phyloP scores from a whole-genome alignment of 2,329 filamentous ascomycete species.

The Ustilaginoidea virens region DNA sequence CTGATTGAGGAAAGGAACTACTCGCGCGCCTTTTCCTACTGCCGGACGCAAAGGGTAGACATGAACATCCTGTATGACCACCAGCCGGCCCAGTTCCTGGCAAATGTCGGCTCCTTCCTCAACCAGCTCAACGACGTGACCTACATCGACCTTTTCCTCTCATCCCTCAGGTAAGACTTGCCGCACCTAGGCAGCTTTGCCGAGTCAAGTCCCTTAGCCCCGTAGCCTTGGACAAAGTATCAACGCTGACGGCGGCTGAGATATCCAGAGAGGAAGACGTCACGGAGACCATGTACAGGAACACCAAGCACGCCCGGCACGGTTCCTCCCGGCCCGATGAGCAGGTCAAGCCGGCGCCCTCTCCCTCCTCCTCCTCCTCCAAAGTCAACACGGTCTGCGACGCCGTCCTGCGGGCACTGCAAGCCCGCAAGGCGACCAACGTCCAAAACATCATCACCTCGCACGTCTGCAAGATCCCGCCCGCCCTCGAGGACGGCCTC shows the following conservation, averaged over 20 bases:
- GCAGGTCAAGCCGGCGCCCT: conserved; percentile 8
- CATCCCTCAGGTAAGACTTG: conserved; percentile 56
- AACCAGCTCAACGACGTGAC: conserved; percentile 70
- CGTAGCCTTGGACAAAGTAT: no score
- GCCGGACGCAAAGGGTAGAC: conserved; percentile 85
- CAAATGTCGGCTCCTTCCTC: conserved; percentile 60
- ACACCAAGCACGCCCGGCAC: conserved; percentile 44
- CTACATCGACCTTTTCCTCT: conserved; percentile 82
- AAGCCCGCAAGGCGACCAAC: conserved; percentile 43
- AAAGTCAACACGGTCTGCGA: conserved; percentile 89
- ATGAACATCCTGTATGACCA: conserved; percentile 97
- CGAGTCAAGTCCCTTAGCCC: no score
- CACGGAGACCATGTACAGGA: conserved; percentile 80
- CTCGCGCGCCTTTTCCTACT: conserved; percentile 68
- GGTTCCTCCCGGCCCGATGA: conserved; percentile 4
- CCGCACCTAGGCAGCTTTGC: not conserved
- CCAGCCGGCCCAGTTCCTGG: conserved; percentile 71
- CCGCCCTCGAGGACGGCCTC: conserved; percentile 76
- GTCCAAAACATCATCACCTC: conserved; percentile 89
- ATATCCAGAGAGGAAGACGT: conserved; percentile 82
- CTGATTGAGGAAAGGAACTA: conserved; percentile 74
- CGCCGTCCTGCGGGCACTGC: conserved; percentile 57
- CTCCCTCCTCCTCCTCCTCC: conserved; percentile 3
- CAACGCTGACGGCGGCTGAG: no score
- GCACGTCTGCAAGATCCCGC: conserved; percentile 83